Evolutionary conservation across 352 stramenopile species (phyloP).

Genomic region (Globisporangium camurandrum): DNA sequence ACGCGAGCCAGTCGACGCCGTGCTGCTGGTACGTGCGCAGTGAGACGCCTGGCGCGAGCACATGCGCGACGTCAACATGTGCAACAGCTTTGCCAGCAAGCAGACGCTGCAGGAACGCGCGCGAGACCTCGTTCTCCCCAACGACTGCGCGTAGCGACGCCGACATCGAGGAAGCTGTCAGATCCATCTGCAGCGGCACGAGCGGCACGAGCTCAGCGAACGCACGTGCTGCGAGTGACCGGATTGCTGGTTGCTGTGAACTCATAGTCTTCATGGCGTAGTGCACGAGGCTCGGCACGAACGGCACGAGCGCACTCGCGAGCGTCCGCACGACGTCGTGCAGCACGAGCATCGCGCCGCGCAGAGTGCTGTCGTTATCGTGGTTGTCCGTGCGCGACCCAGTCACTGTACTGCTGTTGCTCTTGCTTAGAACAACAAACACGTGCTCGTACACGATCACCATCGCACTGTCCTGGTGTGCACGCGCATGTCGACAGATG

Average conservation of each 20-base stretch:
- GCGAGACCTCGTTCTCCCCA: slow-evolving; percentile 46
- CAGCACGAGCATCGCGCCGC: slow-evolving; percentile 53
- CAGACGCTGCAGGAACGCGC: slow-evolving; percentile 60
- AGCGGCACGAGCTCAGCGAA: slow-evolving; percentile 68
- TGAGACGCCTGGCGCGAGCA: slow-evolving; percentile 21
- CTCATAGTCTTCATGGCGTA: slow-evolving; percentile 67
- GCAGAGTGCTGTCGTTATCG: slow-evolving; percentile 2
- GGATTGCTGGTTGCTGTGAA: slow-evolving; percentile 27
- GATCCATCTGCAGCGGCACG: slow-evolving; percentile 72
- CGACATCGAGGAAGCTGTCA: slow-evolving; percentile 10
- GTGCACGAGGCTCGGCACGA: slow-evolving; percentile 59
- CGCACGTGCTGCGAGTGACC: slow-evolving; percentile 38
- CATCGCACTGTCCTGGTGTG: slow-evolving; percentile 32
- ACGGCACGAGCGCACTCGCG: slow-evolving; percentile 30
- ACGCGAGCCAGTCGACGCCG: slow-evolving; percentile 70
- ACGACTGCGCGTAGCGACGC: slow-evolving; percentile 17
- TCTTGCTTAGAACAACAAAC: slow-evolving; percentile 26
- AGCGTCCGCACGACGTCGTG: slow-evolving; percentile 34
- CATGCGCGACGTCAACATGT: slow-evolving; percentile 19
- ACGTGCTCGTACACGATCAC: slow-evolving; percentile 39
- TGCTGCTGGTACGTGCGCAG: slow-evolving; percentile 74
- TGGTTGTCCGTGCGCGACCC: background rate
- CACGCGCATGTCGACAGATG: slow-evolving; percentile 29
- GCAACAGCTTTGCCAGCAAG: slow-evolving; percentile 49
- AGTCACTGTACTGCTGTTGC: background rate